phyloP scores from a whole-genome alignment of 1,284 basidiomycete species.

The Microbotryum violaceum region DNA sequence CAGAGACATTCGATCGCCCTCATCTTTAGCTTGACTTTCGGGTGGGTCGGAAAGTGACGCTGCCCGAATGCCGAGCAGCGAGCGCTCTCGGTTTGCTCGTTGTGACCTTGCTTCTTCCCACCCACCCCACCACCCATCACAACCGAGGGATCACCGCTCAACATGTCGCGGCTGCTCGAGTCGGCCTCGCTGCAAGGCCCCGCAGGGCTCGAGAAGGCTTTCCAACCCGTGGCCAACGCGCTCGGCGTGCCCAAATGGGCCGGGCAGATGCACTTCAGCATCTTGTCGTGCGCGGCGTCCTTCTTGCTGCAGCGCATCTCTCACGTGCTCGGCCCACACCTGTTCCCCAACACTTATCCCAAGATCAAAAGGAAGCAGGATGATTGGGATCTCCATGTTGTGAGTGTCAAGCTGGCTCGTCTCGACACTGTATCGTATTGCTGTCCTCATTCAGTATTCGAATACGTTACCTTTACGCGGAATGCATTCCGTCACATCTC shows the following conservation, averaged over 20 bases:
- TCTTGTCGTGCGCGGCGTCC: constrained; percentile 37
- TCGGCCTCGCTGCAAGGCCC: constrained; percentile 6
- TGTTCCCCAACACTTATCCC: constrained; percentile 38
- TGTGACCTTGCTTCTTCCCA: no score
- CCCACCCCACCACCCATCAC: no score
- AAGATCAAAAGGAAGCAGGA: constrained; percentile 36
- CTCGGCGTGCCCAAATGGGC: constrained; percentile 36
- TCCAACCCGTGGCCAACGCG: constrained; percentile 28
- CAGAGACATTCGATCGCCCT: no score
- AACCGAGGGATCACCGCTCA: no score
- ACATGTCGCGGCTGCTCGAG: constrained; percentile 18
- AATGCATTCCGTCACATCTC: constrained; percentile 29
- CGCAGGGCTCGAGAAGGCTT: constrained; percentile 1
- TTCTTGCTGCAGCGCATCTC: constrained; percentile 38
- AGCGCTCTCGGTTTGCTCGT: no score
- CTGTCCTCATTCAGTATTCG: constrained; percentile 21
- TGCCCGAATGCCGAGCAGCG: no score
- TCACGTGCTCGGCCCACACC: constrained; percentile 31
- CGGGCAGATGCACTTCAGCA: constrained; percentile 34
- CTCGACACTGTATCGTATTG: constrained; percentile 24
- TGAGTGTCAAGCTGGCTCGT: constrained; percentile 27
- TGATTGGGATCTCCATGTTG: constrained; percentile 42
- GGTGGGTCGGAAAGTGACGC: no score
- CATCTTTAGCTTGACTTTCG: no score
- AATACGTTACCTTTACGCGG: no score